Conservation (phyloP, 495 filamentous ascomycete genomes). For the Aspergillus asperescens region DNA sequence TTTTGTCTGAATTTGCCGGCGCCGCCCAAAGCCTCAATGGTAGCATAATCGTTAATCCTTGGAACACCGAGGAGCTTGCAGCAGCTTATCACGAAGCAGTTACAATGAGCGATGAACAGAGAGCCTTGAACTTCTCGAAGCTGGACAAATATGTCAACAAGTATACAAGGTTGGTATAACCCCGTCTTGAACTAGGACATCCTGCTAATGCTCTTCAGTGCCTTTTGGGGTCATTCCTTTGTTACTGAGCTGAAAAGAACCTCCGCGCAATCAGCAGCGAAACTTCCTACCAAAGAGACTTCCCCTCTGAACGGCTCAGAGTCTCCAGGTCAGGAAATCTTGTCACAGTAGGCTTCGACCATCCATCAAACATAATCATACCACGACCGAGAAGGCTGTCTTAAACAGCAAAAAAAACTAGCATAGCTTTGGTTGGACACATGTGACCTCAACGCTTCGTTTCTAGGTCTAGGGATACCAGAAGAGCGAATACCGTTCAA, state of each 20-base stretch:
- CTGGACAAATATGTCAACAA: conserved; percentile 92
- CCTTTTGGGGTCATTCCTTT: conserved; percentile 97
- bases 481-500: background rate
- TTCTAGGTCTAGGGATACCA: background rate
- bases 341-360: background rate
- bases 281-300: conserved; percentile 37
- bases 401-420: background rate
- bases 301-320: conserved; percentile 15
- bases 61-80: conserved; percentile 94
- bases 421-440: background rate
- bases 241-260: conserved; percentile 76
- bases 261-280: conserved; percentile 44
- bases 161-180: conserved; percentile 66
- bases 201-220: conserved; percentile 43
- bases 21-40: conserved; percentile 92
- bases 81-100: conserved; percentile 90
- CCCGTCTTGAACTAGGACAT: background rate
- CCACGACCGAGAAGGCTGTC: background rate
- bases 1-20: conserved; percentile 92
- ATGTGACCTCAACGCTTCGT: background rate
- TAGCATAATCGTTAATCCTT: conserved; percentile 89
- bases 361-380: background rate
- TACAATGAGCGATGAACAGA: conserved; percentile 84
- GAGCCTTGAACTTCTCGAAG: conserved; percentile 79
- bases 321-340: background rate